Conservation (phyloP, 164 flowering plant species). For the Aristolochia contorta region DNA sequence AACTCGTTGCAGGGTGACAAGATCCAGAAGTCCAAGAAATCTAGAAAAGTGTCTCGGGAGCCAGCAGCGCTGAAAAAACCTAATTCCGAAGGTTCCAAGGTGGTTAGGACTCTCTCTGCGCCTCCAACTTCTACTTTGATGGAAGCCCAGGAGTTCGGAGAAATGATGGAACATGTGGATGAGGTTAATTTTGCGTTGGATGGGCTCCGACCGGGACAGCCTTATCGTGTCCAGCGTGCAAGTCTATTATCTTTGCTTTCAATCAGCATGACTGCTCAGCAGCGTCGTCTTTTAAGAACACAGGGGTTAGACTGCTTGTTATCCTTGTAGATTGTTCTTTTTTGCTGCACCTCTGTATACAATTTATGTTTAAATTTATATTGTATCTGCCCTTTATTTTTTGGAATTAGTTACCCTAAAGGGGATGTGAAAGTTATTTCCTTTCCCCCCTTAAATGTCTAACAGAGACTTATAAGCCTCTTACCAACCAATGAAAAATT, state of each 20-base stretch:
- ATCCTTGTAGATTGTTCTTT: too few relatives aligned
- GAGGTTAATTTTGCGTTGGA: slow-evolving; percentile 91
- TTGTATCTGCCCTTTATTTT: too few relatives aligned
- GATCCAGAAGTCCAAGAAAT: slow-evolving; percentile 19
- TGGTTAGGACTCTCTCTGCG: slow-evolving; percentile 12
- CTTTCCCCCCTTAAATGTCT: too few relatives aligned
- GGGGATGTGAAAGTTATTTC: neutral
- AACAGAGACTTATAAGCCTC: too few relatives aligned
- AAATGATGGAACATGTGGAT: slow-evolving; percentile 95
- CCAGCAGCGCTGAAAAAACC: neutral
- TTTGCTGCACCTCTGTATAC: neutral
- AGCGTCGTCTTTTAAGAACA: slow-evolving; percentile 62
- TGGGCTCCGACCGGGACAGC: slow-evolving; percentile 70
- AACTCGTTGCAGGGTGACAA: slow-evolving; percentile 12
- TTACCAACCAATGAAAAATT: too few relatives aligned
- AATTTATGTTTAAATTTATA: too few relatives aligned
- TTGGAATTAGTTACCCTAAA: neutral
- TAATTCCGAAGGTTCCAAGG: slow-evolving; percentile 2
- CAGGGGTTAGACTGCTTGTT: slow-evolving; percentile 50
- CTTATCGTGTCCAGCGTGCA: slow-evolving; percentile 52
- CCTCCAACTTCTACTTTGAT: slow-evolving; percentile 55
- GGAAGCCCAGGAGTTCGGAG: slow-evolving; percentile 96
- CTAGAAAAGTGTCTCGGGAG: slow-evolving; percentile 3
- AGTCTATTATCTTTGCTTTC: slow-evolving; percentile 67
- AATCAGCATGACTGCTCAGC: slow-evolving; percentile 48